Percentiles rank a stretch among this genome's conserved stretches.
Conservation (phyloP, 768 basidiomycete species). For the Boletus tylopilopsis region DNA sequence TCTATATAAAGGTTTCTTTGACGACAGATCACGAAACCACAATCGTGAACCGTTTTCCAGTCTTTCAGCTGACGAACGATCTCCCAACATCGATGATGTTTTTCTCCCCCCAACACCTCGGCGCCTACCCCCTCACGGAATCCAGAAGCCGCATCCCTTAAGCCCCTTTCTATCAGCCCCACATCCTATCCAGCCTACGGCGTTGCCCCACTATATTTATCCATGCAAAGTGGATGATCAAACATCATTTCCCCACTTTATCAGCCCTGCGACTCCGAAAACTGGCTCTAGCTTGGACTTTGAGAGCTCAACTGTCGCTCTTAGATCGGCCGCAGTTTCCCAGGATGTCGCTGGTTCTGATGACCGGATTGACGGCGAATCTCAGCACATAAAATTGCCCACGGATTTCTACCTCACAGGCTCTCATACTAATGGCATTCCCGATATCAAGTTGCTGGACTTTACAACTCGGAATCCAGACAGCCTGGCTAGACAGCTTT, state of each 20-base stretch:
- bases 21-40: background rate
- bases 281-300: constrained; percentile 29
- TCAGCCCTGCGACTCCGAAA: constrained; percentile 34
- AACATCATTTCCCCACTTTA: constrained; percentile 31
- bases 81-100: background rate
- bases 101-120: constrained; percentile 32
- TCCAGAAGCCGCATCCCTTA: background rate
- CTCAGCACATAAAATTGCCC: constrained; percentile 17
- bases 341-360: constrained; percentile 1
- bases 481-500: constrained; percentile 77
- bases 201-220: constrained; percentile 28
- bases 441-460: background rate
- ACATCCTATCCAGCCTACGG: background rate
- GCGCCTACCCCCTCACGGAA: constrained; percentile 17
- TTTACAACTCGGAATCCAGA: constrained; percentile 55
- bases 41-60: constrained; percentile 6
- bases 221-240: constrained; percentile 41
- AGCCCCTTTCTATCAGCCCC: background rate
- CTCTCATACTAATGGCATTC: background rate
- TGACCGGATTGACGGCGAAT: background rate
- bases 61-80: constrained; percentile 7
- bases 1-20: constrained; percentile 4
- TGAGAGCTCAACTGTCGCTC: constrained; percentile 18
- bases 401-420: constrained; percentile 10
- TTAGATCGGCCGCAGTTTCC: background rate